Conservation (phyloP, 805 yeast genomes). For the Cyberlindnera subsufficiens region DNA sequence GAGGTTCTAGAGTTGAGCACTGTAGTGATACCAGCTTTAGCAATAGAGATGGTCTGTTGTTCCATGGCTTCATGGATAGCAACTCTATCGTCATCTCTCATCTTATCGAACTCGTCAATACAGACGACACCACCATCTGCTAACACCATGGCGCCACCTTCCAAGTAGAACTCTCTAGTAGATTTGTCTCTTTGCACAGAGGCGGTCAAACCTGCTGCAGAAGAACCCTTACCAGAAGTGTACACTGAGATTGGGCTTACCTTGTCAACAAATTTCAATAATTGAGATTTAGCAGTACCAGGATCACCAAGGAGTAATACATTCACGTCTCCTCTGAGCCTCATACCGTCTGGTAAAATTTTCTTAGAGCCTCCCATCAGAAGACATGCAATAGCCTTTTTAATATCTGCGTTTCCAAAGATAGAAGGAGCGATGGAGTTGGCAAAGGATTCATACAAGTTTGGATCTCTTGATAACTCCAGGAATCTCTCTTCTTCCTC, state of each 20-base stretch:
- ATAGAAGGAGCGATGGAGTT: slow-evolving; percentile 94
- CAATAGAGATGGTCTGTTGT: slow-evolving; percentile 97
- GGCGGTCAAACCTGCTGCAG: slow-evolving; percentile 99
- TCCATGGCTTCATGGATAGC: slow-evolving; percentile 99
- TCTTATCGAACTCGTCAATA: slow-evolving; percentile 98
- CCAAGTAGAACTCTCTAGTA: slow-evolving; percentile 88
- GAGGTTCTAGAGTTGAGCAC: slow-evolving; percentile 93
- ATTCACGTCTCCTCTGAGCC: slow-evolving; percentile 95
- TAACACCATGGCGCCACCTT: slow-evolving; percentile 99
- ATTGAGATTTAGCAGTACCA: slow-evolving; percentile 97
- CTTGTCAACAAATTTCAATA: slow-evolving; percentile 91
- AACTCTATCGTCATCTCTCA: slow-evolving; percentile 98
- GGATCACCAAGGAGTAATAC: slow-evolving; percentile 95
- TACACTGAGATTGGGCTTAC: slow-evolving; percentile 92
- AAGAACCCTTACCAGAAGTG: slow-evolving; percentile 98
- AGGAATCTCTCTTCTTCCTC: slow-evolving; percentile 93
- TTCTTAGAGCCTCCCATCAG: slow-evolving; percentile 94
- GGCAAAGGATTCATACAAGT: slow-evolving; percentile 80
- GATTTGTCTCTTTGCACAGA: slow-evolving; percentile 88
- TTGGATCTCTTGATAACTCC: slow-evolving; percentile 73
- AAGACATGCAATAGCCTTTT: slow-evolving; percentile 87
- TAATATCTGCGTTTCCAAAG: slow-evolving; percentile 89
- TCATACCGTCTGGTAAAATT: slow-evolving; percentile 89
- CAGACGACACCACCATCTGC: slow-evolving; percentile 99
- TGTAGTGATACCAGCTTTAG: slow-evolving; percentile 98